Conservation (phyloP, 257 asterid species). For the Verbena officinalis region DNA sequence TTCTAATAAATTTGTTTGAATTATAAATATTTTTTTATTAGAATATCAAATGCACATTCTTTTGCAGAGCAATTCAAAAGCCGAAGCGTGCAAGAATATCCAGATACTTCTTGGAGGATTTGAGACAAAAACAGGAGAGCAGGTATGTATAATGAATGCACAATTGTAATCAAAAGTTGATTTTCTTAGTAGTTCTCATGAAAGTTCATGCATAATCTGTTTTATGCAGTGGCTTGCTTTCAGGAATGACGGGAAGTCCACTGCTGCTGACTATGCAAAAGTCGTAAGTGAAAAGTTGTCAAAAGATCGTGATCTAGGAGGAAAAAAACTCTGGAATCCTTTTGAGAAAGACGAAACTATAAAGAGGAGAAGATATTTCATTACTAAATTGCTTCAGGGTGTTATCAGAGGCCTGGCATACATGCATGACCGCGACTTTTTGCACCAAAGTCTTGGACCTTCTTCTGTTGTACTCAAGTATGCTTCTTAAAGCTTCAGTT, state of each 20-base stretch:
- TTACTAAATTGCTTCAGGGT: slow-evolving; percentile 76
- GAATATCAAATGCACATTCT: slow-evolving; percentile 24
- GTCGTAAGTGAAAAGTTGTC: slow-evolving; percentile 71
- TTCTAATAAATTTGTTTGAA: neutral
- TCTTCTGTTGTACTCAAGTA: slow-evolving; percentile 89
- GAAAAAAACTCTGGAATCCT: slow-evolving; percentile 74
- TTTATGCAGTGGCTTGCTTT: slow-evolving; percentile 91
- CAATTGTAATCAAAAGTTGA: slow-evolving; percentile 14
- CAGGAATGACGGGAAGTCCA: slow-evolving; percentile 77
- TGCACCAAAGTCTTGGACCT: slow-evolving; percentile 98
- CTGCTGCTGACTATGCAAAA: slow-evolving; percentile 88
- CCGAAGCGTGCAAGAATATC: slow-evolving; percentile 52
- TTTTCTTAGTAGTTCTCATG: neutral
- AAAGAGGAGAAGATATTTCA: slow-evolving; percentile 64
- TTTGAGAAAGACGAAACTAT: slow-evolving; percentile 69
- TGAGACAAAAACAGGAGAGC: slow-evolving; percentile 96
- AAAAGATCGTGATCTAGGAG: slow-evolving; percentile 49
- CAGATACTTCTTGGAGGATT: slow-evolving; percentile 90
- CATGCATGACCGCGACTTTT: slow-evolving; percentile 75
- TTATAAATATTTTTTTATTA: neutral
- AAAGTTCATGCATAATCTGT: slow-evolving; percentile 17
- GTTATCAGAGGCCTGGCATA: slow-evolving; percentile 67
- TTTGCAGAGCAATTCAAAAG: slow-evolving; percentile 60
- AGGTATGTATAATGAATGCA: slow-evolving; percentile 44
- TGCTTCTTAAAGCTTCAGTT: slow-evolving; percentile 24